phyloP scores from a whole-genome alignment of 73 alveolate genomes.

The Effrenium voratum region DNA sequence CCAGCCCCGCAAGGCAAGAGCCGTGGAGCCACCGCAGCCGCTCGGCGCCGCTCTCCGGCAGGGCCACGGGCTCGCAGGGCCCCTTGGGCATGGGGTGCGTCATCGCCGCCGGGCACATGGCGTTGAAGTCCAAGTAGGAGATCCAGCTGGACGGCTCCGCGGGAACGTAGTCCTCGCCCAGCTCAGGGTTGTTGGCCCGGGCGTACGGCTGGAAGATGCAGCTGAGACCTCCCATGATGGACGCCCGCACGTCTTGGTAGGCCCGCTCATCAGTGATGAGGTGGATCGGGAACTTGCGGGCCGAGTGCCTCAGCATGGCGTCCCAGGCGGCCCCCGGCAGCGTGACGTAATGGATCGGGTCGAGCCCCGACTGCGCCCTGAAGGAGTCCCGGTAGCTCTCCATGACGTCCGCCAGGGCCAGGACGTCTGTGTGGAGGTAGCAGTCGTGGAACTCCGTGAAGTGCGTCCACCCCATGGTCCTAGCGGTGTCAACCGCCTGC shows the following conservation, averaged over 20 bases:
- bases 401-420: background rate
- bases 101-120: background rate
- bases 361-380: background rate
- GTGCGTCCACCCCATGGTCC: background rate
- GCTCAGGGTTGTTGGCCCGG: background rate
- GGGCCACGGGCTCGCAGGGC: background rate
- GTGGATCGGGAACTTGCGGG: background rate
- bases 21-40: background rate
- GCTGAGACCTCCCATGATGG: conserved; percentile 2
- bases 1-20: background rate
- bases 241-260: background rate
- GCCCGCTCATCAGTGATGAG: background rate
- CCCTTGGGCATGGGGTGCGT: background rate
- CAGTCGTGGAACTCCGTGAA: background rate
- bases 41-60: background rate
- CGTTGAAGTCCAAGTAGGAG: background rate
- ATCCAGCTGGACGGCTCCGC: background rate
- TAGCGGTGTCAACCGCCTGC: background rate
- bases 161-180: background rate
- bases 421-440: background rate
- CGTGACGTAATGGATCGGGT: background rate
- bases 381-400: background rate
- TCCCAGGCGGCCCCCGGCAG: background rate
- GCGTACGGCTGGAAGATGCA: background rate
- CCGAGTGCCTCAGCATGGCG: conserved; percentile 3